A percentile compares a stretch with the other conserved stretches of the same genome.
phyloP scores from a whole-genome alignment of 192 early-diverging fungal species.

The Backusella sp. region DNA sequence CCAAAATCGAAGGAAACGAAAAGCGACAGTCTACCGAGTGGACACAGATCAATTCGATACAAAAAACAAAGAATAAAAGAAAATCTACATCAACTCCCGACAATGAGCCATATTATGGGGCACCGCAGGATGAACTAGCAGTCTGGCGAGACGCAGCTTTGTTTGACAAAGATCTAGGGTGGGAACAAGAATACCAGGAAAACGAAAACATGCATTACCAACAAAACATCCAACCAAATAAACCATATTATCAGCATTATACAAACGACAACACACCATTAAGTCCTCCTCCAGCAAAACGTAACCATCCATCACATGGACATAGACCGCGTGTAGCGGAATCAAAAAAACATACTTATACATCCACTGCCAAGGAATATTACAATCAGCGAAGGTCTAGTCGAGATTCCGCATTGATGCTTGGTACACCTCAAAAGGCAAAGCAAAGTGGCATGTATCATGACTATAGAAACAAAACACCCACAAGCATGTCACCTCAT shows the following conservation, averaged over 20 bases:
- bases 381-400: not conserved
- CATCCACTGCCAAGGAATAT: slow-evolving; percentile 5
- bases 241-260: not conserved
- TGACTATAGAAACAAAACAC: slow-evolving; percentile 1
- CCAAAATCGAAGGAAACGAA: not conserved
- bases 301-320: not conserved
- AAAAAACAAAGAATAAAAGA: not conserved
- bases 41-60: not conserved
- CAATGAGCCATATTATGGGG: not conserved
- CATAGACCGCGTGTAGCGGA: slow-evolving; percentile 4
- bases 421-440: not conserved
- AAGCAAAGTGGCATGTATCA: not conserved
- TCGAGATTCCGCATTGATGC: slow-evolving; percentile 4
- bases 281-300: not conserved
- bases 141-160: slow-evolving; percentile 5
- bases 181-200: not conserved
- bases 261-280: not conserved
- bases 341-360: not conserved
- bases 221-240: not conserved
- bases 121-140: slow-evolving; percentile 2
- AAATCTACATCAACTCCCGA: not conserved
- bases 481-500: slow-evolving; percentile 1
- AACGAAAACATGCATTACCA: not conserved
- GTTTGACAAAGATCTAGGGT: not conserved
- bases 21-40: not conserved